Base-by-base conservation (phyloP, 2,329 filamentous ascomycete species). In the Cordyceps pruinosa region DNA sequence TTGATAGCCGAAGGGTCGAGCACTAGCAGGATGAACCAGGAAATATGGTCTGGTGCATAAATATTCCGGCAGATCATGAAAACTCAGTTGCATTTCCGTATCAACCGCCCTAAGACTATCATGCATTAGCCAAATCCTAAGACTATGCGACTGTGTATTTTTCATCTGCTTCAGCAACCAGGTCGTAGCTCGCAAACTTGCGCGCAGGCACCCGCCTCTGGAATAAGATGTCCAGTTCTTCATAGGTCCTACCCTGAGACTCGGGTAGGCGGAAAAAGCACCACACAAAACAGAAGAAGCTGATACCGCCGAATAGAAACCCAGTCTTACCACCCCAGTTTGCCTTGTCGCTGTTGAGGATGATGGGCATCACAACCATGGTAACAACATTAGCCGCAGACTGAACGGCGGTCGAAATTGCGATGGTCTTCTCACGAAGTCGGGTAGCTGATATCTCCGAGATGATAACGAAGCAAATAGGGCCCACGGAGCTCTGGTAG, bases 401-500 rank as follows among this genome's bases (percentile, higher is more conserved):
- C 26, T 60, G 65, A 3, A 62, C 61, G 0, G 69, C 67, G 0
- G 68, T 66, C 17, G 64, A 65, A 30, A 70, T 62, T 2, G 68
- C 68, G 5, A 69, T 65, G 0, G 70, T 71, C 19, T 66, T 67
- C 0, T 66, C 64, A 0, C 70, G 66, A 4, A 72, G 61, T 4
- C 70, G 65, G 15, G 69, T 68, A 0, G 71, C 69, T 0, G 71
- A 72, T 9, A 73, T 70, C 56, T 73, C 70, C 28, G 73, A 66
- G 3, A 74, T 70, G 46, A 75, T 66, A 21, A 71, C 73, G 66
- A 74, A 75, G 57, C 70, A 70, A 32, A 76, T 72, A 4, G 73
- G 73, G 0, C 73, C 73, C 28, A 75, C 70, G 2, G 70, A 69
- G 66, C 73, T 72, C 32, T 70, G 70, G 62, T 75, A 75, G 17